A percentile compares a stretch with the other conserved stretches of the same genome.
These are phyloP conservation scores for Kockovaella imperatae DNA, from an alignment of 768 basidiomycete species.

Conservation along the genomic window DNA sequence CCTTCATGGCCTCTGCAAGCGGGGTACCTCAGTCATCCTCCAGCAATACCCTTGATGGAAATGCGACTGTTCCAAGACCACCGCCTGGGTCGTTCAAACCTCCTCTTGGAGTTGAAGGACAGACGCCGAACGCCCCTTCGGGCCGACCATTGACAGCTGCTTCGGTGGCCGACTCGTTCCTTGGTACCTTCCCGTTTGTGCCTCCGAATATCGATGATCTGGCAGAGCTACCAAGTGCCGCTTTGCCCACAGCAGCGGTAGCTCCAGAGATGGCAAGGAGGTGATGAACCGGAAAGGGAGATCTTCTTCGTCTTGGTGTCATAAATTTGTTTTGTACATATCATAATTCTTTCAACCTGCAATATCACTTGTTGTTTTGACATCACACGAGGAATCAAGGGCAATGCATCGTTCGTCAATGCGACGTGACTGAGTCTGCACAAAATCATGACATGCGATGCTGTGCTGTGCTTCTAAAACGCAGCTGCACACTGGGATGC, in stretches of 20 bases:
- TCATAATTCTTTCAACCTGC: too few species aligned
- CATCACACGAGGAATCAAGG: too few species aligned
- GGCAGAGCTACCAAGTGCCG: conserved; percentile 18
- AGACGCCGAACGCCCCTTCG: not conserved
- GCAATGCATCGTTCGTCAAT: too few species aligned
- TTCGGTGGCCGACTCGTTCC: conserved; percentile 27
- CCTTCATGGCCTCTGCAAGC: not conserved
- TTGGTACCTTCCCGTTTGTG: conserved; percentile 36
- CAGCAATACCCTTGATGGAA: conserved; percentile 18
- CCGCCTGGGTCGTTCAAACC: conserved; percentile 11
- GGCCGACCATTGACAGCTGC: conserved; percentile 23
- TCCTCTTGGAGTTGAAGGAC: not conserved
- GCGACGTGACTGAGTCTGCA: too few species aligned
- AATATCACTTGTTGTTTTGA: too few species aligned
- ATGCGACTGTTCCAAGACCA: conserved; percentile 6
- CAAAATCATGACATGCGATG: too few species aligned
- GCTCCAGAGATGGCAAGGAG: conserved; percentile 1
- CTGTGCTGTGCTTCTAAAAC: too few species aligned
- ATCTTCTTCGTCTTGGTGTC: too few species aligned
- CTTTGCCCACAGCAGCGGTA: not conserved
- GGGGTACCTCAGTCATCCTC: conserved; percentile 30
- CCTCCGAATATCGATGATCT: conserved; percentile 27
- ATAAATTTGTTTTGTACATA: too few species aligned
- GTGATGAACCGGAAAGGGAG: too few species aligned
- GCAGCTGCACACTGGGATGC: too few species aligned